Conservation (phyloP, 2,329 filamentous ascomycete species). For the Xylariaceae sp. region DNA sequence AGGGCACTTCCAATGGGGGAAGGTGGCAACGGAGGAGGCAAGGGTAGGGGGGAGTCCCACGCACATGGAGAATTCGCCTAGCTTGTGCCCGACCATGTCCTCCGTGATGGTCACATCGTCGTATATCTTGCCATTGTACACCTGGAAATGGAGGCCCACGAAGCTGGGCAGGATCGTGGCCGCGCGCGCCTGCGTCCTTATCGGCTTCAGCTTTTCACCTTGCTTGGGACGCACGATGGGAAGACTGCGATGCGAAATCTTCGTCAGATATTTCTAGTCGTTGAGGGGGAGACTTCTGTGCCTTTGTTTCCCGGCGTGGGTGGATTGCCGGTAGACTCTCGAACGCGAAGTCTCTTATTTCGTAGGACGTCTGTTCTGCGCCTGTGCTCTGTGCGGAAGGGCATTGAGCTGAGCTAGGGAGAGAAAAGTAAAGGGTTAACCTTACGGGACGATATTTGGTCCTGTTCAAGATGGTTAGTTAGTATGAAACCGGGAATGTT, state of each 20-base stretch:
- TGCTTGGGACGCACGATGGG: slow-evolving; percentile 58
- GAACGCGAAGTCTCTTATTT: too few relatives aligned
- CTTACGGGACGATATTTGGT: slow-evolving; percentile 67
- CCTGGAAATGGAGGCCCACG: slow-evolving; percentile 80
- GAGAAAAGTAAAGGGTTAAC: not conserved
- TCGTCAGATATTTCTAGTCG: slow-evolving; percentile 5
- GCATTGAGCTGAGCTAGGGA: slow-evolving; percentile 11
- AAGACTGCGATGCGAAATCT: slow-evolving; percentile 36
- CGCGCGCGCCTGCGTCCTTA: slow-evolving; percentile 79
- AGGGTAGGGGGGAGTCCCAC: slow-evolving; percentile 33
- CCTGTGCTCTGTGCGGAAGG: not conserved
- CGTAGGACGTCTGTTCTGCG: not conserved
- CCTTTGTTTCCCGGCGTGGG: not conserved
- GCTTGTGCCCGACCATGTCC: slow-evolving; percentile 93
- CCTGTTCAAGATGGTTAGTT: slow-evolving; percentile 38
- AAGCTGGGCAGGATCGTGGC: slow-evolving; percentile 91
- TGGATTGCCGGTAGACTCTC: not conserved
- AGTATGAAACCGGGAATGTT: not conserved
- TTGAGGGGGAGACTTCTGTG: not conserved
- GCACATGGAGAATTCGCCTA: slow-evolving; percentile 87
- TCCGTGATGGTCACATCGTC: slow-evolving; percentile 78
- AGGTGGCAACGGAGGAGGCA: not conserved
- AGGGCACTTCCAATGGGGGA: not conserved
- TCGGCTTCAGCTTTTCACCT: slow-evolving; percentile 62
- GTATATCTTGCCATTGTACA: slow-evolving; percentile 89